Evolutionary conservation across 208 protist species (phyloP), one percentile per base, ranked within the genome.

Genomic region (Leishmania lainsoni): DNA sequence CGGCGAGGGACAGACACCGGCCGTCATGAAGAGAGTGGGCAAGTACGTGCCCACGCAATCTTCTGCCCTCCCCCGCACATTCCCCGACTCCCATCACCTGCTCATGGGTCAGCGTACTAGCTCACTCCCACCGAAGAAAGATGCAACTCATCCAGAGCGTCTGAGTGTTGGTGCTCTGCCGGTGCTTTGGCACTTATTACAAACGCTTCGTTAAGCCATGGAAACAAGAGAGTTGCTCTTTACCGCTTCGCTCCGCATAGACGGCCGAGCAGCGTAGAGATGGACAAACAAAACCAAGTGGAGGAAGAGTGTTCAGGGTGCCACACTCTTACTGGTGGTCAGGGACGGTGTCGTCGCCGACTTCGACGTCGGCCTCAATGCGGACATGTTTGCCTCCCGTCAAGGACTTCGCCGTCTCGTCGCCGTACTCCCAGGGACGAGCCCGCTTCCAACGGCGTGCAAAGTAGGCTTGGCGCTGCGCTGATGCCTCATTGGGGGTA

Each of bases 371-470:
- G 39, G 75, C 70, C 58, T 90, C 86, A 51, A 70, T 85, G 35
- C 80, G 75, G 66, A 66, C 85, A 6, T 79, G 78, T 29, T 71
- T 81, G 52, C 49, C 76, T 58, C 59, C 51, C 56, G 35, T 14
- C 32, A 72, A 69, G 29, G 73, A 63, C 26, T 61, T 75, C 29
- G 54, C 61, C 16, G 59, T 56, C 4, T 45, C 49, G 45, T 52
- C 66, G 61, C 75, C 73, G 58, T 88, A 81, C 76, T 91, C 88
- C 88, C 88, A 93, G 22, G 83, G 72, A 26, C 89, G 80, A 12
- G 86, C 76, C 6, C 86, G 87, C 85, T 86, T 87, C 81, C 84
- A 87, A 4, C 81, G 75, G 12, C 63, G 80, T 1, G 74, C 75
- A 56, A 92, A 89, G 76, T 92, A 83, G n/a, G 81, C 86, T 68